These are phyloP conservation scores for Chondrostereum purpureum DNA, from an alignment of 1,284 basidiomycete species.

Conservation along the genomic window DNA sequence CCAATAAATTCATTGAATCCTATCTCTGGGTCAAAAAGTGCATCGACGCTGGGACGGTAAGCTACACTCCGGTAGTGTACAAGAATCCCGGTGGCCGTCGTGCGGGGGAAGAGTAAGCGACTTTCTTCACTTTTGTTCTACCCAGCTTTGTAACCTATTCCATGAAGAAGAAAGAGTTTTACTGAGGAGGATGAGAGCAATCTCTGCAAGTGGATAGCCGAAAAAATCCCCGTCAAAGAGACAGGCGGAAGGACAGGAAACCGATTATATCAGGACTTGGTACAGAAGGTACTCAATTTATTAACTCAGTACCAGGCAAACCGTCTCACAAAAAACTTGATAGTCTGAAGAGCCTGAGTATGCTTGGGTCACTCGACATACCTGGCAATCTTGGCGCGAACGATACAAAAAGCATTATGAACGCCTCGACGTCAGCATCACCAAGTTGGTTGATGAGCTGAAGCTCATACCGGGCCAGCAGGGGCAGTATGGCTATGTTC, in stretches of 20 bases:
- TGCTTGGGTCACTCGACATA: conserved; percentile 73
- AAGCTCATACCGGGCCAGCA: conserved; percentile 62
- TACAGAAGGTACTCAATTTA: conserved; percentile 21
- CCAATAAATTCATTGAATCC: conserved; percentile 69
- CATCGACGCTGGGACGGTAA: conserved; percentile 54
- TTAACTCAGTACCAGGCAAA: neutral
- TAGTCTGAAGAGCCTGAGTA: conserved; percentile 62
- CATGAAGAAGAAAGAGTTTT: conserved; percentile 62
- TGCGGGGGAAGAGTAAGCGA: conserved; percentile 71
- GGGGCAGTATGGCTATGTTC: conserved; percentile 72
- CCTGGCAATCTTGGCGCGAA: conserved; percentile 83
- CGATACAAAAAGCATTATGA: conserved; percentile 74
- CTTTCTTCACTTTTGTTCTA: conserved; percentile 1
- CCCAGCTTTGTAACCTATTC: conserved; percentile 5
- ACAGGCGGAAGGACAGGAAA: conserved; percentile 75
- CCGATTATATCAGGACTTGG: conserved; percentile 52
- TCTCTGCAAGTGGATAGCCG: conserved; percentile 69
- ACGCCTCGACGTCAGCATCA: conserved; percentile 58
- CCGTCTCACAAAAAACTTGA: conserved; percentile 3
- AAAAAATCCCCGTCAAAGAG: conserved; percentile 73
- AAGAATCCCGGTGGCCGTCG: conserved; percentile 76
- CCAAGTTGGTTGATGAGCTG: conserved; percentile 58
- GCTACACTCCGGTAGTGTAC: conserved; percentile 67
- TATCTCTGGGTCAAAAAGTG: conserved; percentile 78
- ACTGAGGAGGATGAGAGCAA: conserved; percentile 66